Evolutionary conservation across 148 eudicot species (phyloP).

Genomic region (Camellia japonica): DNA sequence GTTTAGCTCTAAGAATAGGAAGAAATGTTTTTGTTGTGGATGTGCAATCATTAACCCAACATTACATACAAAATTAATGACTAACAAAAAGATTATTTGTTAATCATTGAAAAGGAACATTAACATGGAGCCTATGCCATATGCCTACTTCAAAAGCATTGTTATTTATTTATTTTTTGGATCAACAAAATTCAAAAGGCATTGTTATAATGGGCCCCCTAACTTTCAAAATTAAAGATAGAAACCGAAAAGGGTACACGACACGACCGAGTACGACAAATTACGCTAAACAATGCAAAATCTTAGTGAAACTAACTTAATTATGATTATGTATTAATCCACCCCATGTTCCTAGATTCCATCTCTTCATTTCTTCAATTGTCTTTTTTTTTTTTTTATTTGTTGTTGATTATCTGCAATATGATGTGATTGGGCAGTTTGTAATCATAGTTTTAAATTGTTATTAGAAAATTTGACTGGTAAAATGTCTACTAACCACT

Average conservation of each 20-base stretch:
- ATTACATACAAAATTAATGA: neutral
- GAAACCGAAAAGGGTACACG: neutral
- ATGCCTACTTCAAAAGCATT: neutral
- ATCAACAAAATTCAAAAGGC: neutral
- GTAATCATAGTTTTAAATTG: too few relatives aligned
- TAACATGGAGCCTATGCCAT: neutral
- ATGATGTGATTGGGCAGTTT: neutral
- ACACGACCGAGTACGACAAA: conserved; percentile 3
- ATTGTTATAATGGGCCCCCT: neutral
- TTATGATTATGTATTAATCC: neutral
- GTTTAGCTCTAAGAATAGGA: too few relatives aligned
- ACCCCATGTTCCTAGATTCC: neutral
- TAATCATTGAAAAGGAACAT: neutral
- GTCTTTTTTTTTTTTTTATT: neutral
- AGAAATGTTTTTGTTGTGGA: too few relatives aligned
- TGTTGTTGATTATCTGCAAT: neutral
- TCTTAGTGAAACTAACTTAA: neutral
- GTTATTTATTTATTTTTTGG: neutral
- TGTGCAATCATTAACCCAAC: neutral
- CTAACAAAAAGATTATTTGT: too few relatives aligned
- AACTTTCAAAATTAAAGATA: neutral
- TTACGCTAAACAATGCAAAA: neutral
- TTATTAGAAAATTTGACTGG: too few relatives aligned
- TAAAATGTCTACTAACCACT: neutral
- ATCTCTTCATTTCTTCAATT: neutral